These are phyloP conservation scores for Aspergillus baeticus DNA, from an alignment of 495 filamentous ascomycete genomes.

Conservation along the genomic window DNA sequence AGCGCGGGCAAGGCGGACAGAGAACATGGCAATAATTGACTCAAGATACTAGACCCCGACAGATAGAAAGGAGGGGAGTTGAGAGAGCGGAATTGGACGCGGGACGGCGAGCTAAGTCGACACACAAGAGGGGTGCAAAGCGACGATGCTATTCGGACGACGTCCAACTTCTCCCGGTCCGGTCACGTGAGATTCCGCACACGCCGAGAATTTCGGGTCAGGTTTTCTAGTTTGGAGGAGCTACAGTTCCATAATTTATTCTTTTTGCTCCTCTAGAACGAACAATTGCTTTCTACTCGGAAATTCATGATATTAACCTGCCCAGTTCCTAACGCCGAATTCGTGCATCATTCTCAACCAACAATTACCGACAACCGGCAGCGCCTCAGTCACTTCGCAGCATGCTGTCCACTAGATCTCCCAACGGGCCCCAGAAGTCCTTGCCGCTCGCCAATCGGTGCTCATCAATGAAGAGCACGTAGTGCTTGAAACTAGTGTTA, in stretches of 20 bases:
- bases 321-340: conserved; percentile 27
- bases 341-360: conserved; percentile 18
- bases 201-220: conserved; percentile 26
- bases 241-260: too few relatives aligned
- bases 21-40: conserved; percentile 38
- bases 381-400: conserved; percentile 77
- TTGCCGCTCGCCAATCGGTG: conserved; percentile 85
- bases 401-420: conserved; percentile 96
- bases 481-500: conserved; percentile 99
- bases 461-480: conserved; percentile 95
- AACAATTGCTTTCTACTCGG: conserved; percentile 1
- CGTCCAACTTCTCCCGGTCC: conserved; percentile 40
- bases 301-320: conserved; percentile 2
- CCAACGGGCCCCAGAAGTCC: conserved; percentile 97
- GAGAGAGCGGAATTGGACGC: conserved; percentile 21
- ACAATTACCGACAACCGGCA: background rate
- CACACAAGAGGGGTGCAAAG: conserved; percentile 19
- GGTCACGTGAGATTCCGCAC: conserved; percentile 39
- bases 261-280: background rate
- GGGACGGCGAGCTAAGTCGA: conserved; percentile 24
- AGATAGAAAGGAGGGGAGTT: conserved; percentile 18
- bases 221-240: background rate
- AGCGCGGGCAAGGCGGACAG: conserved; percentile 47
- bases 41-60: conserved; percentile 26
- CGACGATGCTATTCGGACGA: conserved; percentile 34